Percentiles rank a stretch among this genome's conserved stretches.
Evolutionary conservation across 1,139 yeast genomes (phyloP).

Genomic region (Saccharomyces hybrid): DNA sequence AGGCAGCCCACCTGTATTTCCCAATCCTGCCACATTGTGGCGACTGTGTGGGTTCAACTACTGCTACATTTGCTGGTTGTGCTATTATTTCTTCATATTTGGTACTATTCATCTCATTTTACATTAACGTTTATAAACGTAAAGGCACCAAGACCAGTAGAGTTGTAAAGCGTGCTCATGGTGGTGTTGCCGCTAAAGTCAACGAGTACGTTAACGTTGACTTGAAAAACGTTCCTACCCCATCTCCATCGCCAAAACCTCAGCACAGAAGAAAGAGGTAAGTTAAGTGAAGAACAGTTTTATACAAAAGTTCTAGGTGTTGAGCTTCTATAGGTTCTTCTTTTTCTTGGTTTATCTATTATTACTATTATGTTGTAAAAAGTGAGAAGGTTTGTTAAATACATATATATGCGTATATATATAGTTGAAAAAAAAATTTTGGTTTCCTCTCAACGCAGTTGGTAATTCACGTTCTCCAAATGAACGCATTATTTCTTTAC

Average conservation of each 20-base stretch:
- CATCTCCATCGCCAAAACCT: conserved; percentile 40
- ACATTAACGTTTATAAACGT: conserved; percentile 62
- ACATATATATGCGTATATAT: too few relatives aligned
- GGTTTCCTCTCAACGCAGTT: too few relatives aligned
- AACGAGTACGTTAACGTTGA: conserved; percentile 59
- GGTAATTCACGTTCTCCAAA: too few relatives aligned
- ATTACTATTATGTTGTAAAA: too few relatives aligned
- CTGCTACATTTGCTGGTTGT: conserved; percentile 67
- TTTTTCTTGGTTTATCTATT: background rate
- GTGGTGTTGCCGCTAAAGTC: conserved; percentile 73
- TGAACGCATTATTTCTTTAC: background rate
- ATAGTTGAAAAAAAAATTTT: background rate
- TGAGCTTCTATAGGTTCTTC: background rate
- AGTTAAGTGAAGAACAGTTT: too few relatives aligned
- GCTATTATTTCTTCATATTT: conserved; percentile 65
- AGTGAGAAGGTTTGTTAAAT: too few relatives aligned
- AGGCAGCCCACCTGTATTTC: conserved; percentile 32
- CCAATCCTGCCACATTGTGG: conserved; percentile 50
- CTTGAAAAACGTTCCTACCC: conserved; percentile 35
- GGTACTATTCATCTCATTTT: too few relatives aligned
- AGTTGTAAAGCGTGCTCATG: conserved; percentile 61
- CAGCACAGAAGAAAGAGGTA: conserved; percentile 30
- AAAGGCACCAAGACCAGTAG: conserved; percentile 41
- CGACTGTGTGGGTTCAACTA: conserved; percentile 64
- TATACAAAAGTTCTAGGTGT: background rate